Percentiles rank a stretch among this genome's conserved stretches.
Evolutionary conservation across 805 yeast species (phyloP).

Genomic region (Diddensiella caesifluorescens): DNA sequence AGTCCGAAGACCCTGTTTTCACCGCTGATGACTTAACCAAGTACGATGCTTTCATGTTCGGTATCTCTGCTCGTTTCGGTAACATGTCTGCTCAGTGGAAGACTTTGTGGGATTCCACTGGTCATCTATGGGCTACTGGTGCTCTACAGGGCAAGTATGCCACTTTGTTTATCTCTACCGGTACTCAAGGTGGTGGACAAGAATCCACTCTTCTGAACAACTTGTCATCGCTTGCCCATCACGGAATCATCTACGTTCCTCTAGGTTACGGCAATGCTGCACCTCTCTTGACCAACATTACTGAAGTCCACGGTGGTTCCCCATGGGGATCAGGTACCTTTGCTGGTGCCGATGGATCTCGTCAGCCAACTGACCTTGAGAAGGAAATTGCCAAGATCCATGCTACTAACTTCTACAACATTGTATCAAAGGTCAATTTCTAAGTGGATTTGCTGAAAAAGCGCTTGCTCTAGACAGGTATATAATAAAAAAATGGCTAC

Average conservation of each 20-base stretch:
- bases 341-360: conserved; percentile 73
- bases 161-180: conserved; percentile 70
- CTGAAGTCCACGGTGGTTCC: conserved; percentile 75
- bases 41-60: conserved; percentile 72
- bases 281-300: conserved; percentile 49
- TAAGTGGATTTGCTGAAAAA: no score
- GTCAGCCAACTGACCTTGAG: conserved; percentile 63
- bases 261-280: conserved; percentile 63
- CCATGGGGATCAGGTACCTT: conserved; percentile 85
- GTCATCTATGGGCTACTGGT: conserved; percentile 70
- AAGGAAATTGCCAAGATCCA: conserved; percentile 59
- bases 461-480: no score
- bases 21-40: conserved; percentile 45
- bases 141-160: conserved; percentile 67
- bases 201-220: conserved; percentile 60
- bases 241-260: conserved; percentile 74
- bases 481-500: no score
- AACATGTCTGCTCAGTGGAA: conserved; percentile 70
- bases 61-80: conserved; percentile 79
- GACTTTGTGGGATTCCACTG: conserved; percentile 72
- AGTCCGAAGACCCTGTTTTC: conserved; percentile 48
- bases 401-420: conserved; percentile 58
- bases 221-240: conserved; percentile 60
- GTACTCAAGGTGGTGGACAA: conserved; percentile 74
- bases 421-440: conserved; percentile 28